A percentile compares a stretch with the other conserved stretches of the same genome.
phyloP scores from a whole-genome alignment of 768 basidiomycete species.

The Mycena capillaripes region DNA sequence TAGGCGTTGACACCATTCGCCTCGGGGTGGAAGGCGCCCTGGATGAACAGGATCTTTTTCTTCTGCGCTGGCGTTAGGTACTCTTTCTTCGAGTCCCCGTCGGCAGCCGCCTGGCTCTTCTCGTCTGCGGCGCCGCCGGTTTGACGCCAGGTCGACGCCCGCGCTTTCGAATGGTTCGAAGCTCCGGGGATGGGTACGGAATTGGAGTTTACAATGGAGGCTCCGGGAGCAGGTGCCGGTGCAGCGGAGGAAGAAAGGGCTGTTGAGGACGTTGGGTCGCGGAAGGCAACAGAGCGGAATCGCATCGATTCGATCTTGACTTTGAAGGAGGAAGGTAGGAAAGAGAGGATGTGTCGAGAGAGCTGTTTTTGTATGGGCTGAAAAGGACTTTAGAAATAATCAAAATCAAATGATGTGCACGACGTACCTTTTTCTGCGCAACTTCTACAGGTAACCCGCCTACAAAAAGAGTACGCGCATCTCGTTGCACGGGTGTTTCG shows the following conservation, averaged over 20 bases:
- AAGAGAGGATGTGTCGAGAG: constrained; percentile 79
- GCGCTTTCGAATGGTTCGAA: constrained; percentile 64
- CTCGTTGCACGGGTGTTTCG: constrained; percentile 81
- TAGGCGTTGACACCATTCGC: constrained; percentile 89
- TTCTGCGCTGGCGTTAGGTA: constrained; percentile 89
- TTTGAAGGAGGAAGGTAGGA: constrained; percentile 68
- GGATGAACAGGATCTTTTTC: constrained; percentile 95
- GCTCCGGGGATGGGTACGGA: constrained; percentile 14
- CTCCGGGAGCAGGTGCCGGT: constrained; percentile 45
- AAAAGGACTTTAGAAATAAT: neutral
- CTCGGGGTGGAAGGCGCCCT: constrained; percentile 87
- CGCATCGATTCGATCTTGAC: constrained; percentile 90
- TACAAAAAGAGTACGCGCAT: constrained; percentile 91
- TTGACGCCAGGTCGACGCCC: constrained; percentile 71
- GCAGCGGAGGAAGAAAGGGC: constrained; percentile 64
- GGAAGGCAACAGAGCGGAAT: constrained; percentile 95
- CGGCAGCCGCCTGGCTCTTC: constrained; percentile 59
- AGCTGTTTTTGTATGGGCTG: constrained; percentile 85
- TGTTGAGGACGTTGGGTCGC: constrained; percentile 73
- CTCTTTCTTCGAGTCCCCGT: constrained; percentile 63
- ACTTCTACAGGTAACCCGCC: constrained; percentile 89
- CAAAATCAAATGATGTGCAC: neutral
- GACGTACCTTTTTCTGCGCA: constrained; percentile 79
- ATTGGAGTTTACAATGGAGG: constrained; percentile 47
- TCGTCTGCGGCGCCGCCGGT: constrained; percentile 42